These are phyloP conservation scores for Kurtzmaniella fragi DNA, from an alignment of 805 yeast species.

Conservation along the genomic window DNA sequence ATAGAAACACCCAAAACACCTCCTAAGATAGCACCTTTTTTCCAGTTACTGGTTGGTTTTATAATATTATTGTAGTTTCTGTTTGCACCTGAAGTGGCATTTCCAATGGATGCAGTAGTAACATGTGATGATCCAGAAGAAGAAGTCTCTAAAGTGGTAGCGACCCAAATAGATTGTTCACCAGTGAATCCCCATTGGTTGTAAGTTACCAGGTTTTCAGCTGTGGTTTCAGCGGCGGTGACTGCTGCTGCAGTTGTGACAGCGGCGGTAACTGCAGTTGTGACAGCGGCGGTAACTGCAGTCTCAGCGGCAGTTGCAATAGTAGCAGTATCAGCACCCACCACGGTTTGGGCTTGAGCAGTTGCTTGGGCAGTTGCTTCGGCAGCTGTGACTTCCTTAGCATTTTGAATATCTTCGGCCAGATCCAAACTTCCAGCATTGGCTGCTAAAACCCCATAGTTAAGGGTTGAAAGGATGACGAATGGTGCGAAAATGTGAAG, in stretches of 20 bases:
- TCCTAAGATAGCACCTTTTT: constrained; percentile 2
- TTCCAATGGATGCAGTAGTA: constrained; percentile 12
- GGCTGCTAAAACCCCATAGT: constrained; percentile 5
- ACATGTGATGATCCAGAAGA: constrained; percentile 6
- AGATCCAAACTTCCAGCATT: constrained; percentile 14
- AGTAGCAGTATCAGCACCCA: constrained; percentile 7
- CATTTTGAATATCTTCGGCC: constrained; percentile 1
- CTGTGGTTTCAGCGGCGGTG: constrained; percentile 7
- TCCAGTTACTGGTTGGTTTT: not conserved
- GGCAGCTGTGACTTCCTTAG: constrained; percentile 1
- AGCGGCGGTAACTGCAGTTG: constrained; percentile 8
- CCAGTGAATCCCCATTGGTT: constrained; percentile 43
- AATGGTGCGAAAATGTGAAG: constrained; percentile 6
- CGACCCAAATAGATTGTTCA: constrained; percentile 30
- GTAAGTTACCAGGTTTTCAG: constrained; percentile 15
- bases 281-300: constrained; percentile 6
- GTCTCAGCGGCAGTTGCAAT: constrained; percentile 8
- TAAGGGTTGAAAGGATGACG: constrained; percentile 4
- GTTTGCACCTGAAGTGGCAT: constrained; percentile 15
- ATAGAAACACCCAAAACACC: constrained; percentile 12
- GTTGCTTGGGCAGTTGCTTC: constrained; percentile 1
- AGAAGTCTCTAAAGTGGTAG: constrained; percentile 10
- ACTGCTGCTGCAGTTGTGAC: constrained; percentile 9
- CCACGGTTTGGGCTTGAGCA: constrained; percentile 2
- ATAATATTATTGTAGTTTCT: constrained; percentile 11